Evolutionary conservation across 805 yeast species (phyloP), one percentile per base, ranked within the genome.

Genomic region (Myxozyma geophila): DNA sequence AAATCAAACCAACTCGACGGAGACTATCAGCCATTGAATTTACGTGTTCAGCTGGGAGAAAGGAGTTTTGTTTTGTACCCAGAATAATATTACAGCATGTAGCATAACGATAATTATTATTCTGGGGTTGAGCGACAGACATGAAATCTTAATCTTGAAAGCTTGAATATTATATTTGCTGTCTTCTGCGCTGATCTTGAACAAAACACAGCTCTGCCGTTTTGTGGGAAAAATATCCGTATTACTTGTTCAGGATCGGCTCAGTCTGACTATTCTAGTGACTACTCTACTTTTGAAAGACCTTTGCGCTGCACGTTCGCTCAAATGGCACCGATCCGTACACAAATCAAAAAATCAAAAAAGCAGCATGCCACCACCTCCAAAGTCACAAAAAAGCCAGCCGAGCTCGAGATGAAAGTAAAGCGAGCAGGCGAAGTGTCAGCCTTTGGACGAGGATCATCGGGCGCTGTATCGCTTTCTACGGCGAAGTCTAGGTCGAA

Each of bases 301-400:
- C 2, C 28, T 28, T 28, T 28, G 28, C 5, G 28, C 28, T 28
- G 28, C 19, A 28, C 21, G 7, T 17, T 21, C 39, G 33, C 19
- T n/a, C 39, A 52, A 21, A 54, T 54, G 58, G 58, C 58, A 2
- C 58, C 58, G 28, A 54, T 54, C 43, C 58, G 58, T 23, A 54
- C 58, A 28, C 57, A 53, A 41, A 17, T 53, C 48, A 53, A 53
- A 28, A 54, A 54, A 40, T 12, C 35, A 23, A 33, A 40, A 10
- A 17, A 23, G 39, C 23, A 54, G 28, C 35, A 15, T 4, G 7
- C 13, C n/a, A 43, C 37, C 23, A 7, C 43, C 23, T 40, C 57
- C 10, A 53, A 53, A 41, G 39, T 41, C 48, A 53, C 47, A 13
- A 53, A 53, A 13, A n/a, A 28, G 2, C 51, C 58, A 17, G 48